These are phyloP conservation scores for Amphicarpaea edgeworthii DNA, from an alignment of 306 rosid species.

Conservation along the genomic window DNA sequence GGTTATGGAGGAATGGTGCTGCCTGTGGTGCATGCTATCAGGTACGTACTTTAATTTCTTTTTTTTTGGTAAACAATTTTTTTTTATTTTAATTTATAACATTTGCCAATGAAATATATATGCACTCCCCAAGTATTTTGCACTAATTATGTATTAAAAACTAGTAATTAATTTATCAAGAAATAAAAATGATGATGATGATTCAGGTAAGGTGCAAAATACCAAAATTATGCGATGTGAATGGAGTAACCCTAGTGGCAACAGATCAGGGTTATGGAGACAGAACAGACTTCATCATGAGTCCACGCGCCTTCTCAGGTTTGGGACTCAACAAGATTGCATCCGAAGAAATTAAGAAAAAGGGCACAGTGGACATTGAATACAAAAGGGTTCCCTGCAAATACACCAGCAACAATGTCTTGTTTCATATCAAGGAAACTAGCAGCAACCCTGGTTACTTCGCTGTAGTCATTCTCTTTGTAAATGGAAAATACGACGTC, in stretches of 20 bases:
- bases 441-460: constrained; percentile 70
- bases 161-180: not conserved
- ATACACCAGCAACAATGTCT: constrained; percentile 52
- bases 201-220: constrained; percentile 52
- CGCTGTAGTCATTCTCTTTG: constrained; percentile 54
- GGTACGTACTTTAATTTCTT: constrained; percentile 52
- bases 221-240: constrained; percentile 28
- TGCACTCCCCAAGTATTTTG: not conserved
- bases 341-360: constrained; percentile 7
- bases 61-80: not conserved
- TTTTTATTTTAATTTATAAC: not conserved
- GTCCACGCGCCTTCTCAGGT: constrained; percentile 42
- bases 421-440: constrained; percentile 56
- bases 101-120: not conserved
- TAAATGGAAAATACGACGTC: constrained; percentile 63
- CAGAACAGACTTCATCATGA: constrained; percentile 49
- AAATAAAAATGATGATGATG: not conserved
- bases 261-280: constrained; percentile 55
- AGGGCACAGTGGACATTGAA: constrained; percentile 39
- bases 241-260: constrained; percentile 48
- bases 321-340: constrained; percentile 37
- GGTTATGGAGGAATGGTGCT: constrained; percentile 69
- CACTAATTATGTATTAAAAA: not conserved
- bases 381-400: constrained; percentile 56
- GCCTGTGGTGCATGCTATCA: constrained; percentile 94